Evolutionary conservation across 192 early-diverging fungal genomes (phyloP).

Genomic region (Allomyces macrogynus): DNA sequence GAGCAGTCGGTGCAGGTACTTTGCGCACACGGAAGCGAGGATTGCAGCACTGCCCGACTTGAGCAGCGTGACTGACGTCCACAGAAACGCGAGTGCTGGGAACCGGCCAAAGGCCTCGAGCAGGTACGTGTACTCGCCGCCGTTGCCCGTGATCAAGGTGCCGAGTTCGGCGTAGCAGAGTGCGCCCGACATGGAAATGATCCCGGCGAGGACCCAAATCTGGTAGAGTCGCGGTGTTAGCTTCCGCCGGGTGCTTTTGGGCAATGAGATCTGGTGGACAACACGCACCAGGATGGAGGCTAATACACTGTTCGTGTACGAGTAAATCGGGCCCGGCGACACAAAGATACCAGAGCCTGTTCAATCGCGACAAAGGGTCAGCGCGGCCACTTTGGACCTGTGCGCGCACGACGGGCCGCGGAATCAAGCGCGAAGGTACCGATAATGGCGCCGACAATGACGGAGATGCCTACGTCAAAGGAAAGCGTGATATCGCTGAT

Average conservation of each 20-base stretch:
- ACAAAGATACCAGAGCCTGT: slow-evolving; percentile 30
- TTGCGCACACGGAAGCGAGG: background rate
- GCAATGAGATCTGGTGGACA: background rate
- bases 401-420: background rate
- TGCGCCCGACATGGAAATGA: slow-evolving; percentile 3
- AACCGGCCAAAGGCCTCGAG: slow-evolving; percentile 1
- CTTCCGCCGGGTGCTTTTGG: background rate
- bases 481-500: too few relatives aligned
- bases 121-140: slow-evolving; percentile 4
- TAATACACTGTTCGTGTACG: background rate
- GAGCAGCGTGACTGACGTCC: slow-evolving; percentile 2
- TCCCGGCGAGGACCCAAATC: slow-evolving; percentile 1
- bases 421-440: background rate
- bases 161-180: slow-evolving; percentile 4
- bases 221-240: background rate
- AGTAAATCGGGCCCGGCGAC: slow-evolving; percentile 17
- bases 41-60: background rate
- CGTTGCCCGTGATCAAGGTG: slow-evolving; percentile 3
- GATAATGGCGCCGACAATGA: background rate
- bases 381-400: too few relatives aligned
- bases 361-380: background rate
- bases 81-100: background rate
- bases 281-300: slow-evolving; percentile 1
- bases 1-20: slow-evolving; percentile 1
- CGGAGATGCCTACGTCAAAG: background rate